A percentile compares a stretch with the other conserved stretches of the same genome.
Evolutionary conservation across 768 basidiomycete species (phyloP).

Genomic region (Fibroporia radiculosa): DNA sequence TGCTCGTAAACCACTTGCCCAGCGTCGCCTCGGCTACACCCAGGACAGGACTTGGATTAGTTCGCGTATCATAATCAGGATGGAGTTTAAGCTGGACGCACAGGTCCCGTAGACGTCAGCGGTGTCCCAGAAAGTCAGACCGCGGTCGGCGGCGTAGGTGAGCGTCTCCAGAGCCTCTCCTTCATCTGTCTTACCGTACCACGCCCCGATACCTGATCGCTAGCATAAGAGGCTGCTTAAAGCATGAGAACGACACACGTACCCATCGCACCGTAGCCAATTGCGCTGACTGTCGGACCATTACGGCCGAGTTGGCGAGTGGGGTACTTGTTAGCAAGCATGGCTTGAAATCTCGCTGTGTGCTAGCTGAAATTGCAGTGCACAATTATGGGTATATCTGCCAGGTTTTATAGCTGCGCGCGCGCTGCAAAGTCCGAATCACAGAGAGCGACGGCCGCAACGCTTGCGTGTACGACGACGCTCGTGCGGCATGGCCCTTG

Average conservation of each 20-base stretch:
- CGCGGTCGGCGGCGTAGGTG: slow-evolving; percentile 11
- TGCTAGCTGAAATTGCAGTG: too few species aligned
- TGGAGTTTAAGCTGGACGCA: neutral
- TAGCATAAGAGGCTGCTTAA: too few species aligned
- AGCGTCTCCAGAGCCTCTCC: neutral
- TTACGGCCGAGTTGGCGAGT: neutral
- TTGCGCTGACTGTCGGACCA: neutral
- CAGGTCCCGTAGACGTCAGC: slow-evolving; percentile 35
- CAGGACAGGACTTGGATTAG: neutral
- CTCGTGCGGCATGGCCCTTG: too few species aligned
- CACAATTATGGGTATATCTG: too few species aligned
- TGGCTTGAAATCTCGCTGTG: too few species aligned
- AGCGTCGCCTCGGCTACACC: neutral
- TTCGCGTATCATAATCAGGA: neutral
- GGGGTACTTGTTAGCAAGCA: too few species aligned
- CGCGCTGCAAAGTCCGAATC: too few species aligned
- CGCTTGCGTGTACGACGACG: too few species aligned
- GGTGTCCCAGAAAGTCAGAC: slow-evolving; percentile 42
- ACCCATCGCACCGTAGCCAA: slow-evolving; percentile 4
- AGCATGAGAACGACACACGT: too few species aligned
- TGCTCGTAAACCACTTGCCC: slow-evolving; percentile 38
- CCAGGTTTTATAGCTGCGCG: too few species aligned
- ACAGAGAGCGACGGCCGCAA: too few species aligned
- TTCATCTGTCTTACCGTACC: slow-evolving; percentile 1
- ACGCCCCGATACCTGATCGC: neutral